phyloP scores from a whole-genome alignment of 331 rosid genomes.

The Stylosanthes scabra region DNA sequence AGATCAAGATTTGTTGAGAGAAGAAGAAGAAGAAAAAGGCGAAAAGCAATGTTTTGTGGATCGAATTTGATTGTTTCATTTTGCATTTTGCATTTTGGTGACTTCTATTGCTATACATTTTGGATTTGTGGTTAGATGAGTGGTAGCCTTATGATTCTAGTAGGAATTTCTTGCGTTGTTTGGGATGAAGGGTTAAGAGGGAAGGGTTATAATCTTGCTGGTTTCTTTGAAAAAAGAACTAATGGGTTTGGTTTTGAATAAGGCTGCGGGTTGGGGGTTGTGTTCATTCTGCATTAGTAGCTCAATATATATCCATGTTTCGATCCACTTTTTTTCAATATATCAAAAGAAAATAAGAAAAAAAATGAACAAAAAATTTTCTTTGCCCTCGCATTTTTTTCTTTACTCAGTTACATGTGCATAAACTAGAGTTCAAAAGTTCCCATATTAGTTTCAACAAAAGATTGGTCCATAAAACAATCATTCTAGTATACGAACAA shows the following conservation, averaged over 20 bases:
- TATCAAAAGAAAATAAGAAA: slow-evolving; percentile 20
- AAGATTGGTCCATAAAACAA: neutral
- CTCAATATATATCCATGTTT: slow-evolving; percentile 4
- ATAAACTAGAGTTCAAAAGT: neutral
- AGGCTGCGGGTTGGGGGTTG: slow-evolving; percentile 43
- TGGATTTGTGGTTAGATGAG: slow-evolving; percentile 31
- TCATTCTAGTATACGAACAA: neutral
- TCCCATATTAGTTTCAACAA: neutral
- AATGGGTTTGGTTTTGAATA: slow-evolving; percentile 50
- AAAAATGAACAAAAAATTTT: neutral
- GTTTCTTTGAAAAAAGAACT: slow-evolving; percentile 54
- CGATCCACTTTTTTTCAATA: slow-evolving; percentile 22
- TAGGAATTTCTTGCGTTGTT: slow-evolving; percentile 37
- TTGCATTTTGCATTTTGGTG: slow-evolving; percentile 22
- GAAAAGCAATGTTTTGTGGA: neutral
- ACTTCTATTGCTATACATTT: slow-evolving; percentile 1
- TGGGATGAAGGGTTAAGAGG: slow-evolving; percentile 35
- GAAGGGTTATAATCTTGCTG: slow-evolving; percentile 31
- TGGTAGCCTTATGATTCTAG: slow-evolving; percentile 37
- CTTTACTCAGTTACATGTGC: neutral
- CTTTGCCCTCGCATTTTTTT: neutral
- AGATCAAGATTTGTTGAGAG: slow-evolving; percentile 19
- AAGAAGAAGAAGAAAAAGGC: neutral
- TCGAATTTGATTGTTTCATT: slow-evolving; percentile 40
- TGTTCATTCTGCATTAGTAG: slow-evolving; percentile 37